These are phyloP conservation scores for Dictyostelium firmibasis DNA, from an alignment of 78 protist genomes.

Conservation along the genomic window DNA sequence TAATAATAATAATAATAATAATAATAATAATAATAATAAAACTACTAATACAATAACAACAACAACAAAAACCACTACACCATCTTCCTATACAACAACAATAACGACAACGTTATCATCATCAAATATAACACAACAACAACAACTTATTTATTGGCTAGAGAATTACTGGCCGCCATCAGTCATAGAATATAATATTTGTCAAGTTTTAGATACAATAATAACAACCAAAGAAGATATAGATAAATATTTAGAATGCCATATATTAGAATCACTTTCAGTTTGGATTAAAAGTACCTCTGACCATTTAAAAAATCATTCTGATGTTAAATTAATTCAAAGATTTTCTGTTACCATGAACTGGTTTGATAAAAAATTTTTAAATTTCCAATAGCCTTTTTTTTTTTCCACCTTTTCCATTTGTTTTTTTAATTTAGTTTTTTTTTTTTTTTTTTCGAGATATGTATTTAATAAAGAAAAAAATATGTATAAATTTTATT, in stretches of 20 bases:
- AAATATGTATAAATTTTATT: too few relatives aligned
- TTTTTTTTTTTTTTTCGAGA: too few relatives aligned
- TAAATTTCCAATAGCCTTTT: background rate
- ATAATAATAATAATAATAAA: background rate
- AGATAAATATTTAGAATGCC: background rate
- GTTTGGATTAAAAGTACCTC: constrained; percentile 46
- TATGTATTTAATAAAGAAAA: background rate
- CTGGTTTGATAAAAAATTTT: constrained; percentile 44
- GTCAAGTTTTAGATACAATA: constrained; percentile 66
- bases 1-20: background rate
- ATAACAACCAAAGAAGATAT: constrained; percentile 46
- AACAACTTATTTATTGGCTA: constrained; percentile 59
- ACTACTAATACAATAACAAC: background rate
- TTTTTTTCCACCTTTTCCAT: background rate
- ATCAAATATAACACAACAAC: background rate
- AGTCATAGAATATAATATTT: constrained; percentile 69
- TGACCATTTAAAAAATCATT: background rate
- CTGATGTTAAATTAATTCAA: constrained; percentile 3
- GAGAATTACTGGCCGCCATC: constrained; percentile 67
- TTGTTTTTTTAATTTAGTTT: too few relatives aligned
- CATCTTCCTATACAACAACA: background rate
- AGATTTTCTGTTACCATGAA: constrained; percentile 39
- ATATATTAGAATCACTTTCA: constrained; percentile 38
- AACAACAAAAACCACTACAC: background rate
- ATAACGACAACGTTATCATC: background rate